phyloP scores from a whole-genome alignment of 345 rosid genomes.

The Garcia nutans region DNA sequence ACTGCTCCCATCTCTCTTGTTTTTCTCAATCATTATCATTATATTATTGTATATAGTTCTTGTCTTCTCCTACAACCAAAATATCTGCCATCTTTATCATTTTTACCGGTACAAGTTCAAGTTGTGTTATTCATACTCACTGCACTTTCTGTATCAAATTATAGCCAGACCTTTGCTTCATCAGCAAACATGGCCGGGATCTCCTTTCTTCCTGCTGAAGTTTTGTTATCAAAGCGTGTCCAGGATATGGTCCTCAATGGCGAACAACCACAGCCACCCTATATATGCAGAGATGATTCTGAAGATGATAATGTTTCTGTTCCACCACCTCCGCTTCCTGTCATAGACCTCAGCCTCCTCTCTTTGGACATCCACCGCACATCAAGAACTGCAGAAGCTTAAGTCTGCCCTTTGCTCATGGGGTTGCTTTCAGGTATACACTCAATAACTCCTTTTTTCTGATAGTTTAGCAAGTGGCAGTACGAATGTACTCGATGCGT shows the following conservation, averaged over 20 bases:
- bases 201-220: conserved; percentile 23
- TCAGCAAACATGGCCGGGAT: conserved; percentile 27
- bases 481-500: background rate
- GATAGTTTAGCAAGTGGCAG: background rate
- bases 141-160: too few species aligned
- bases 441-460: background rate
- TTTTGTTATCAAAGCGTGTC: conserved; percentile 40
- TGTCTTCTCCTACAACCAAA: background rate
- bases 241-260: conserved; percentile 26
- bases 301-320: background rate
- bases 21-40: too few species aligned
- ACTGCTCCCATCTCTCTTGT: too few species aligned
- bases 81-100: background rate
- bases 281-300: conserved; percentile 8
- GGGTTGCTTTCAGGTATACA: conserved; percentile 27
- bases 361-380: conserved; percentile 18
- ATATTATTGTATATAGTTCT: too few species aligned
- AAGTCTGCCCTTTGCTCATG: conserved; percentile 26
- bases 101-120: too few species aligned
- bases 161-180: background rate
- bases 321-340: conserved; percentile 7
- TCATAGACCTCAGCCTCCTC: conserved; percentile 18
- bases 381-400: conserved; percentile 19
- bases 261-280: conserved; percentile 22
- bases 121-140: too few species aligned